phyloP scores from a whole-genome alignment of 441 rosid genomes.

The Erysimum cheiri region DNA sequence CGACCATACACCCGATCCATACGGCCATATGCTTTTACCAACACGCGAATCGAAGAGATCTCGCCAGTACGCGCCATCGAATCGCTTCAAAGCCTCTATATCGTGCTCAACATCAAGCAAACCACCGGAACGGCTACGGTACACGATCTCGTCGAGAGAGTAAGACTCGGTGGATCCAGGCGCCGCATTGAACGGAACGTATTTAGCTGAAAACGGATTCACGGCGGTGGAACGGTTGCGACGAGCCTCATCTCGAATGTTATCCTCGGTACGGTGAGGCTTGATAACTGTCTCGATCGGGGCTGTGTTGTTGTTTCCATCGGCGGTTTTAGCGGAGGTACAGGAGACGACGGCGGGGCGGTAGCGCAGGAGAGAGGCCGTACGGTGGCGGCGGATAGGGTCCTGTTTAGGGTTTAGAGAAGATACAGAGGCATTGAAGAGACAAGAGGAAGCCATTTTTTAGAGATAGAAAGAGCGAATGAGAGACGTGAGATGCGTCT shows the following conservation, averaged over 20 bases:
- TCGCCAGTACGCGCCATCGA: constrained; percentile 68
- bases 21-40: constrained; percentile 75
- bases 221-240: constrained; percentile 49
- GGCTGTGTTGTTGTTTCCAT: constrained; percentile 36
- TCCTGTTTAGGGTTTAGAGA: constrained; percentile 44
- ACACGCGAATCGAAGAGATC: constrained; percentile 74
- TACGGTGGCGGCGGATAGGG: constrained; percentile 38
- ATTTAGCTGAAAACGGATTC: constrained; percentile 60
- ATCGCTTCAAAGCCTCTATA: constrained; percentile 59
- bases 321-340: constrained; percentile 35
- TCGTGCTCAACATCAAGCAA: constrained; percentile 73
- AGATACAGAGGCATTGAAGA: constrained; percentile 49
- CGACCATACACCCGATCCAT: constrained; percentile 78
- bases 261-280: constrained; percentile 54
- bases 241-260: constrained; percentile 64
- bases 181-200: constrained; percentile 63
- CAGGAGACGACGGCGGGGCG: constrained; percentile 49
- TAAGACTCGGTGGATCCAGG: constrained; percentile 57
- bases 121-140: constrained; percentile 72
- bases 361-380: constrained; percentile 20
- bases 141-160: constrained; percentile 75
- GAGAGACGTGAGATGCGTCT: constrained; percentile 42
- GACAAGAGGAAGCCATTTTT: constrained; percentile 48
- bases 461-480: constrained; percentile 21
- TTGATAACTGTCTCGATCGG: constrained; percentile 40